Base-by-base conservation (phyloP, 73 alveolate species). In the Paramecium octaurelia region DNA sequence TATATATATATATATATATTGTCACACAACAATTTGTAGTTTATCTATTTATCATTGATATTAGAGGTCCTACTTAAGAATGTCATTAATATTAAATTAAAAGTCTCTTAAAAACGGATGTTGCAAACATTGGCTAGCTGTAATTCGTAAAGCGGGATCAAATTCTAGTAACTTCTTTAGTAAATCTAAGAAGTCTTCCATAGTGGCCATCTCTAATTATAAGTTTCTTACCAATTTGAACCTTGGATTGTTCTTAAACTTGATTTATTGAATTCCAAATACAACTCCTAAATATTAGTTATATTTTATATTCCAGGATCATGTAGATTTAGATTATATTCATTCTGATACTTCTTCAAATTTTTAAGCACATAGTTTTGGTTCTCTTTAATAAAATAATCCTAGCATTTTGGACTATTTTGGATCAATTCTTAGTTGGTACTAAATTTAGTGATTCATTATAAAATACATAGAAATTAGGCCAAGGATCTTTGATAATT, bases 101-200 rank as follows among this genome's bases (percentile, higher is more conserved):
- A 64, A 10, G 7, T 80, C 91, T 44, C 46, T 24, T 44, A 73
- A 73, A 40, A 73, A 87, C 18, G 93, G 93, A 58, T 87, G 93
- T 73, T 87, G 38, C 20, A 87, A 64, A 77, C 83, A 40, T 87
- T 87, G 88, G 88, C 88, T 64, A 40, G 85, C 85, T 9, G 64
- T 87, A 29, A 57, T 50, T 16, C 93, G 43, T 77, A 46, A 20
- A 24, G 64, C 38, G 42, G 93, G 89, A 87, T 87, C 89, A 58
- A 57, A 58, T 35, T 60, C 93, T 38, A 87, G 93, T 50, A 87
- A 36, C 50, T 68, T 87, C 76, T 73, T 59, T 58, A 87, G 36
- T 57, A 87, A 73, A 87, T 87, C 93, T 43, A 80, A 46, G 54
- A 64, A 64, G 84, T 27, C 23, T 27, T 64, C 84, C 84, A 64